Base-by-base conservation (phyloP, 176 grass and related monocot genomes). In the Poa pratensis region DNA sequence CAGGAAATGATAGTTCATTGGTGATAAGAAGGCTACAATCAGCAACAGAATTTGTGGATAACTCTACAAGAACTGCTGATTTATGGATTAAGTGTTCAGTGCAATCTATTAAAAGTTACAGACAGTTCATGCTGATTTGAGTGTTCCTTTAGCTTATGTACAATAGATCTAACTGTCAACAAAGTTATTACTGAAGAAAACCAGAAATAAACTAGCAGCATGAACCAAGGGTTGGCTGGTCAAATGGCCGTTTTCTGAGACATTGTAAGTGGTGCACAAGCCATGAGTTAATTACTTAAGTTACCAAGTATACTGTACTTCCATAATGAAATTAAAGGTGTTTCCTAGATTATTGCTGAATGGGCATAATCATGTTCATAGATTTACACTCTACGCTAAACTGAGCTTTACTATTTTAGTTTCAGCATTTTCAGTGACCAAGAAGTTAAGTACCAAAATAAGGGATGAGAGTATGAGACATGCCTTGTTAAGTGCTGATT, bases 401-500 rank as follows among this genome's bases (percentile, higher is more conserved):
- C n/a, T 70, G 35, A 77, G 40, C 42, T 83, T 58, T 50, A 77
- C 16, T 63, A 62, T 24, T 77, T 76, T 51, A 62, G 14, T 62
- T 60, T n/a, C 14, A 28, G 16, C 18, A 16, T 80, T 18, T 53
- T n/a, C 72, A 35, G 23, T 32, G 22, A 23, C 52, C 13, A 34
- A 35, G 34, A 3, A 37, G 82, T 22, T 59, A 42, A 68, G 14
- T 82, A 57, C 10, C 71, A 74, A 80, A 58, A 88, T 51, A 53
- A 76, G n/a, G 45, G 6, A 89, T 26, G 39, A 43, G 42, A 43
- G 42, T 43, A 43, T 43, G 42, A 84, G 28, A 83, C 73, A 13
- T 89, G 92, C 96, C 96, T 96, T 98, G 85, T 98, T 98, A 54
- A 98, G 88, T 58, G 90, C 90, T 72, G 89, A 98, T 92, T 95